phyloP scores from a whole-genome alignment of 2,329 filamentous ascomycete species.

The Fusarium gaditjirri region DNA sequence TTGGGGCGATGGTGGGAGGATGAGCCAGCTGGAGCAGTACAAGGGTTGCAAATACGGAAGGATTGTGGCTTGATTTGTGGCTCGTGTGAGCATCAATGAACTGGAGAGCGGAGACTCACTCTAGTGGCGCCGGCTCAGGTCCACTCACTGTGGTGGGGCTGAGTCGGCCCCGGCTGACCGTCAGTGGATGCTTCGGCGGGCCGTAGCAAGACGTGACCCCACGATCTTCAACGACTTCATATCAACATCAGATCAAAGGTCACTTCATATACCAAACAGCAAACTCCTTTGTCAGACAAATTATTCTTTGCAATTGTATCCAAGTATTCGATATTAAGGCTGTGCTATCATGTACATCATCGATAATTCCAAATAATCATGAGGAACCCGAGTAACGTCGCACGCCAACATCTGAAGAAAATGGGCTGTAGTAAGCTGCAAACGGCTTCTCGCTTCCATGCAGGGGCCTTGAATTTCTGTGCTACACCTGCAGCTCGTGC shows the following conservation, averaged over 20 bases:
- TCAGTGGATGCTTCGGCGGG: not conserved
- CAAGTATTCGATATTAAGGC: accelerated
- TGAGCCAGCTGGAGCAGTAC: constrained; percentile 1
- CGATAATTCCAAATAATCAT: not conserved
- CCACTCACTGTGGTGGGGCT: not conserved
- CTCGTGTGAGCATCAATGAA: not conserved
- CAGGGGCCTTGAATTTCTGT: not conserved
- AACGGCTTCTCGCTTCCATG: not conserved
- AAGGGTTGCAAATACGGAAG: constrained; percentile 13
- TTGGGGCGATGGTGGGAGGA: constrained; percentile 22
- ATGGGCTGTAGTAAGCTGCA: not conserved
- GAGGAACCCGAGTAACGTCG: not conserved
- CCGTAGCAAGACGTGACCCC: not conserved
- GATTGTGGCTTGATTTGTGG: constrained; percentile 23
- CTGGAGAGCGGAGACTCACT: not conserved
- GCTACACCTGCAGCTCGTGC: too few species aligned
- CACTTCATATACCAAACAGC: not conserved
- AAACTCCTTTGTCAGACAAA: not conserved
- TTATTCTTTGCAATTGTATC: accelerated
- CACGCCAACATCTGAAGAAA: not conserved
- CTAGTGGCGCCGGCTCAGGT: not conserved
- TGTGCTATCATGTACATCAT: not conserved
- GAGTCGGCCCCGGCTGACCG: not conserved
- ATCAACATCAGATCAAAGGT: not conserved
- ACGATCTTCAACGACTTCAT: not conserved